Evolutionary conservation across 768 basidiomycete species (phyloP).

Genomic region (Kwoniella sp.): DNA sequence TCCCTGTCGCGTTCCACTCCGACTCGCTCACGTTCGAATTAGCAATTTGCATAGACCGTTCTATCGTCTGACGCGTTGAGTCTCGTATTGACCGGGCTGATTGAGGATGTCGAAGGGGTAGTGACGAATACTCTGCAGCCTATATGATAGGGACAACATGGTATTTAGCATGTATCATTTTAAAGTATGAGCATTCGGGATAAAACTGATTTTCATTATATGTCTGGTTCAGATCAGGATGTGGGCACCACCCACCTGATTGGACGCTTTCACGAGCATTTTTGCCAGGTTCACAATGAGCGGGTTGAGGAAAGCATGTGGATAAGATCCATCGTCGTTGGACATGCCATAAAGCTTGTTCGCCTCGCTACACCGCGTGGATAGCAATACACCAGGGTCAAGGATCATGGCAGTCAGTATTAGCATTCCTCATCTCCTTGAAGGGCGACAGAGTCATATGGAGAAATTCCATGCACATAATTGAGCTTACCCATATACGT

Average conservation of each 20-base stretch:
- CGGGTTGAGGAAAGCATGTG: slow-evolving; percentile 38
- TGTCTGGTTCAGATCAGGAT: neutral
- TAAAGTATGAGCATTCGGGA: too few relatives aligned
- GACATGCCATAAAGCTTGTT: slow-evolving; percentile 42
- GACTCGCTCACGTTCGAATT: slow-evolving; percentile 19
- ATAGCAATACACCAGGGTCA: neutral
- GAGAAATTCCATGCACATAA: neutral
- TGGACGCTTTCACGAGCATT: slow-evolving; percentile 17
- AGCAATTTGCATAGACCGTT: slow-evolving; percentile 39
- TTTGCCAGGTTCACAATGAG: slow-evolving; percentile 31
- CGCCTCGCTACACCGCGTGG: slow-evolving; percentile 26
- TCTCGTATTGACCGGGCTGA: slow-evolving; percentile 46
- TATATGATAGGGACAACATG: neutral
- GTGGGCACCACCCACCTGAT: slow-evolving; percentile 11
- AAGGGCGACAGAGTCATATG: too few relatives aligned
- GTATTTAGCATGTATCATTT: too few relatives aligned
- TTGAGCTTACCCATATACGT: slow-evolving; percentile 30
- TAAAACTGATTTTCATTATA: neutral
- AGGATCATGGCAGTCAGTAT: too few relatives aligned
- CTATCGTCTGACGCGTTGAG: slow-evolving; percentile 41
- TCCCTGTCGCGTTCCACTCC: slow-evolving; percentile 30
- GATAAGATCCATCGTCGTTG: slow-evolving; percentile 28
- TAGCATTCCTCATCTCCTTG: too few relatives aligned
- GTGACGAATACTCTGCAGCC: slow-evolving; percentile 36
- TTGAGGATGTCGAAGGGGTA: slow-evolving; percentile 27